Evolutionary conservation across 352 stramenopile species (phyloP), one percentile per base, ranked within the genome.

Genomic region (Globisporangium takayamanum): DNA sequence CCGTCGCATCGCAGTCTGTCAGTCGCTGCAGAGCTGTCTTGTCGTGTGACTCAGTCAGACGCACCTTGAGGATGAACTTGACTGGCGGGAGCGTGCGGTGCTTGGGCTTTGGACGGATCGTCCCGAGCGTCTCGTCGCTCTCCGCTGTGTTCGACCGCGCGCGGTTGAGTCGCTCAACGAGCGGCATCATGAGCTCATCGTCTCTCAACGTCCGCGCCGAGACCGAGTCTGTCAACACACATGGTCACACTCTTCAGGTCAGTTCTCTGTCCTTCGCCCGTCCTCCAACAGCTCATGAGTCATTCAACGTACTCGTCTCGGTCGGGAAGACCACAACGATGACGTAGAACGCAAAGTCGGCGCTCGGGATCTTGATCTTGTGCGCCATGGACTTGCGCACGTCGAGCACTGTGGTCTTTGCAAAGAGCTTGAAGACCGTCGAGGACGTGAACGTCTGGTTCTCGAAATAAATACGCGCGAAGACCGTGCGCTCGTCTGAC

Each of bases 381-480:
- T 73, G 81, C 5, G 80, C 82, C 80, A 94, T 91, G 14, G 78
- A 89, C 67, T 83, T 73, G 46, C 84, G 68, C 53, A 92, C 83
- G 45, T 94, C 82, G 2, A 87, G 68, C 57, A 92, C 80, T 0
- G 76, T 90, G 41, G 76, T 94, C 8, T 56, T 83, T 36, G 70
- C 64, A 8, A 79, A 68, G 33, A 94, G 62, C 59, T 85, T 88
- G 65, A 94, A 89, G 28, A 94, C 80, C 2, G 81, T 91, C 8
- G 81, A 92, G 28, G 81, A 92, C 57, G 80, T 91, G 53, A 92
- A 91, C 62, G 58, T 88, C 48, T 85, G 73, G 65, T 84, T 90
- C 50, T 94, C 78, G 59, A 90, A 94, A 66, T 88, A 94, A 64
- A 94, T 94, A 45, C 84, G 72, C 33, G 80, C 84, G 62, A 89